phyloP scores from a whole-genome alignment of 139 green algal genomes.

The Closterium sp. region DNA sequence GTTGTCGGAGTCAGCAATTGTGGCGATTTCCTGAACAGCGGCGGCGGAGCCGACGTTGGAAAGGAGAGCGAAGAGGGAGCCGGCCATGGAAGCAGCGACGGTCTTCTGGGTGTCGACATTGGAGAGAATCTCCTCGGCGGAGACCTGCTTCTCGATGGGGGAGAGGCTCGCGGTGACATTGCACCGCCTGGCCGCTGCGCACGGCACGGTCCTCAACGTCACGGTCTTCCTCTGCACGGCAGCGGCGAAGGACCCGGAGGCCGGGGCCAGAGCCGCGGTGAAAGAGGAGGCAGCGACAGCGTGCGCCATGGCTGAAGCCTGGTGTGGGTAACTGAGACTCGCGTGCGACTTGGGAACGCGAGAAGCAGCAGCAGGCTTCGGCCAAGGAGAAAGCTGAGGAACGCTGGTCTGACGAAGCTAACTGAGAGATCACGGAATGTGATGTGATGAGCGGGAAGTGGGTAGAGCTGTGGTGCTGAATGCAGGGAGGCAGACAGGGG shows the following conservation, averaged over 20 bases:
- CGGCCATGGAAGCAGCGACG: conserved; percentile 20
- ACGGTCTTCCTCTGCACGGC: not conserved
- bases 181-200: not conserved
- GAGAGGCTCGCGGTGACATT: not conserved
- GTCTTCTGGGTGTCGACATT: conserved; percentile 13
- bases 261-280: not conserved
- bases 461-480: not conserved
- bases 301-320: not conserved
- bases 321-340: not conserved
- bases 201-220: not conserved
- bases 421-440: not conserved
- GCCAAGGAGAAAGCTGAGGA: not conserved
- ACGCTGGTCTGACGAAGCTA: not conserved
- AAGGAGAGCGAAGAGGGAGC: conserved; percentile 26
- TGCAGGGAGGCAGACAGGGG: not conserved
- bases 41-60: conserved; percentile 16
- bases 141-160: not conserved
- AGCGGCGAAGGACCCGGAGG: not conserved
- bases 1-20: conserved; percentile 55
- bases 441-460: not conserved
- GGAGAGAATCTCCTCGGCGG: not conserved
- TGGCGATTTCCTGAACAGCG: conserved; percentile 42
- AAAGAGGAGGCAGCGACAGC: not conserved
- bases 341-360: not conserved
- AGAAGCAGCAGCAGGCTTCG: not conserved